phyloP scores from a whole-genome alignment of 345 rosid genomes.

The Linum lewisii region DNA sequence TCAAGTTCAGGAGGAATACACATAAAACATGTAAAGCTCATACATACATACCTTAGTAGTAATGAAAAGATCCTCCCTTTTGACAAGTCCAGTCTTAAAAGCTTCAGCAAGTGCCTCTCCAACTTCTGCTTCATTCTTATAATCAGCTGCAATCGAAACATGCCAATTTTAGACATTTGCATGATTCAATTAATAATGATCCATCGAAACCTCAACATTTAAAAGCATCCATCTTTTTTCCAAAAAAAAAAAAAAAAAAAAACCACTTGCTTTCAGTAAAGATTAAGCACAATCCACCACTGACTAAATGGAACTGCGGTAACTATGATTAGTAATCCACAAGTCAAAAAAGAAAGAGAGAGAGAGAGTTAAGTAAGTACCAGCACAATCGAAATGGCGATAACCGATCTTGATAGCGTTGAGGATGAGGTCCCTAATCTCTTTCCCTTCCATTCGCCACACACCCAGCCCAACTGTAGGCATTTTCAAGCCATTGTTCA shows the following conservation, averaged over 20 bases:
- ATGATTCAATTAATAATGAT: background rate
- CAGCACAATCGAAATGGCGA: constrained; percentile 93
- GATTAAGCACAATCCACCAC: too few relatives aligned
- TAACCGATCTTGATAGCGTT: constrained; percentile 75
- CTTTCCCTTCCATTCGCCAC: constrained; percentile 74
- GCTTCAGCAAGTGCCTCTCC: constrained; percentile 70
- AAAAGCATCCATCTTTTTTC: background rate
- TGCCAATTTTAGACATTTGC: too few relatives aligned
- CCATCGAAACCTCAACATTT: background rate
- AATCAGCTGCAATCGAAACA: constrained; percentile 46
- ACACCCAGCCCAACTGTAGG: constrained; percentile 75
- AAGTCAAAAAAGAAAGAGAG: background rate
- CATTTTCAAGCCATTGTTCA: constrained; percentile 70
- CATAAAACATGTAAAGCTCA: background rate
- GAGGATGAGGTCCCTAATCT: constrained; percentile 50
- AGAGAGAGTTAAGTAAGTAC: constrained; percentile 18
- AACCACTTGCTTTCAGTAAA: too few relatives aligned
- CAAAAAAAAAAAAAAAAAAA: background rate
- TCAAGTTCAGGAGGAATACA: background rate
- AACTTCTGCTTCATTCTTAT: constrained; percentile 61
- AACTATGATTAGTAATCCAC: too few relatives aligned
- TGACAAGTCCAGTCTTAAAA: constrained; percentile 48
- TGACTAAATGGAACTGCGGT: too few relatives aligned
- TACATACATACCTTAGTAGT: constrained; percentile 59
- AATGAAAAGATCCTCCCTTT: constrained; percentile 76